Conservation (phyloP, 2,329 filamentous ascomycete genomes). For the Phyllosticta citrichinensis region DNA sequence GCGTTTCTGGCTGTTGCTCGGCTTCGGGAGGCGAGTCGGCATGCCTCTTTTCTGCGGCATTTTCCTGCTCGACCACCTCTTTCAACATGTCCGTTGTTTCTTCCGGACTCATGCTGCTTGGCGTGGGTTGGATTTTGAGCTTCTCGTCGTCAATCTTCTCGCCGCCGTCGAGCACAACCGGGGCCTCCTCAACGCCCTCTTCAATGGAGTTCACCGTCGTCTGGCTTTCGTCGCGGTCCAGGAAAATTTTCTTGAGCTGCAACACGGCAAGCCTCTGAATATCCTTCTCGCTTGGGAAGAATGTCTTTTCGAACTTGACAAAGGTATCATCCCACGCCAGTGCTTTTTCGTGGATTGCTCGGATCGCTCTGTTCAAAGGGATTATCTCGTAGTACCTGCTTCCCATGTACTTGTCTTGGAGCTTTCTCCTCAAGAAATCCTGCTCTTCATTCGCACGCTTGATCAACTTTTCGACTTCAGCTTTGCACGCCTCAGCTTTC, state of each 20-base stretch:
- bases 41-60: slow-evolving; percentile 4
- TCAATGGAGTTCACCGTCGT: slow-evolving; percentile 64
- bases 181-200: slow-evolving; percentile 43
- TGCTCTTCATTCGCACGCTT: slow-evolving; percentile 81
- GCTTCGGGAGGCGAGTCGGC: background rate
- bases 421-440: slow-evolving; percentile 57
- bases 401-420: slow-evolving; percentile 84
- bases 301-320: slow-evolving; percentile 82
- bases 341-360: slow-evolving; percentile 85
- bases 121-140: slow-evolving; percentile 22
- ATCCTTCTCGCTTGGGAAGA: slow-evolving; percentile 90
- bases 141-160: slow-evolving; percentile 16
- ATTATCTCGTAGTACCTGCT: slow-evolving; percentile 97
- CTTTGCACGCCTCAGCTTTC: slow-evolving; percentile 70
- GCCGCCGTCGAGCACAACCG: slow-evolving; percentile 14
- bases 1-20: background rate
- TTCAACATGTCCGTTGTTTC: slow-evolving; percentile 54
- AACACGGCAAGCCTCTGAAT: slow-evolving; percentile 84
- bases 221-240: slow-evolving; percentile 72
- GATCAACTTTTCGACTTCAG: slow-evolving; percentile 67
- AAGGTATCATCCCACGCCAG: slow-evolving; percentile 90
- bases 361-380: slow-evolving; percentile 78
- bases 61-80: slow-evolving; percentile 53
- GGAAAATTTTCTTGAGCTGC: slow-evolving; percentile 89
- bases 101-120: slow-evolving; percentile 44